Evolutionary conservation across 306 rosid genomes (phyloP).

Genomic region (Carpinus fangiana): DNA sequence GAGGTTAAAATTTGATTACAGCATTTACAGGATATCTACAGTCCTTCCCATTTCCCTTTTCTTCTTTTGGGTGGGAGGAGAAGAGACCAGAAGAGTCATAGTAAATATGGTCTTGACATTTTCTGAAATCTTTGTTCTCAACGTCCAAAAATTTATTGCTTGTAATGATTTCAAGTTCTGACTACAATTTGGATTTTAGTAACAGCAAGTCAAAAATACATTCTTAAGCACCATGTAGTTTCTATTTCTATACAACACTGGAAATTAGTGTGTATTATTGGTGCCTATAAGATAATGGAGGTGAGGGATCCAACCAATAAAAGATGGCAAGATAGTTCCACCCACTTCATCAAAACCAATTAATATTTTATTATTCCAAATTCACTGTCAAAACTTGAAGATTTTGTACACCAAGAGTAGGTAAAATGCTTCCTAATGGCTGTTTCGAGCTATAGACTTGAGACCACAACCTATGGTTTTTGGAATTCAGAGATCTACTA

Average conservation of each 20-base stretch:
- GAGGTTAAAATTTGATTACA: background rate
- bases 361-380: background rate
- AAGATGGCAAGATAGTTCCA: slow-evolving; percentile 4
- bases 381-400: background rate
- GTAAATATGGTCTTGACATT: background rate
- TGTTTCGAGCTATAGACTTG: background rate
- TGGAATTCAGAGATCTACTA: background rate
- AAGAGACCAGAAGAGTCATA: background rate
- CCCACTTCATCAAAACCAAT: background rate
- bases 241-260: background rate
- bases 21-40: background rate
- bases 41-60: background rate
- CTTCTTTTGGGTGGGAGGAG: background rate
- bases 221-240: background rate
- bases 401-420: background rate
- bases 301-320: background rate
- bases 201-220: background rate
- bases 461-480: background rate
- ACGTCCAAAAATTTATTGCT: slow-evolving; percentile 6
- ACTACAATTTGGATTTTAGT: slow-evolving; percentile 15
- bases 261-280: background rate
- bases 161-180: slow-evolving; percentile 14
- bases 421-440: background rate
- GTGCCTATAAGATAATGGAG: slow-evolving; percentile 9
- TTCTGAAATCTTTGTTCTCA: background rate